Conservation (phyloP, 2,329 filamentous ascomycete species). For the Sporothrix phasma region DNA sequence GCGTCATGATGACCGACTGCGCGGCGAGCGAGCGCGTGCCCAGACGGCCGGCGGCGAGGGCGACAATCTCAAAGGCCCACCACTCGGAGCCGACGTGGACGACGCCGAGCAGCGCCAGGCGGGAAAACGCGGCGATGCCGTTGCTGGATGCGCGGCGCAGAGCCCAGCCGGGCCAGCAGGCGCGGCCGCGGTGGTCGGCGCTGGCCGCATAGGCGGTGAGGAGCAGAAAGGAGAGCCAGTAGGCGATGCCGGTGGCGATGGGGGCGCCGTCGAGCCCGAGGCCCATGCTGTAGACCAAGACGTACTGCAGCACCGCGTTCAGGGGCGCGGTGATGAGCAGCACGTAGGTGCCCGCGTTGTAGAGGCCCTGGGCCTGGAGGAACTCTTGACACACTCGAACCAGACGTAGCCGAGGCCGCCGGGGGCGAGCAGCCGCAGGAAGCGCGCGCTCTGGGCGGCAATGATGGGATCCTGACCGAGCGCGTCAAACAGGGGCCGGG, state of each 20-base stretch:
- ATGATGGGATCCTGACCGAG: constrained; percentile 73
- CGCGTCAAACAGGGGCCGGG: constrained; percentile 63
- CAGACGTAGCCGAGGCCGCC: constrained; percentile 80
- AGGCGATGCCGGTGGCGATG: constrained; percentile 71
- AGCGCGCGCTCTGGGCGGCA: constrained; percentile 61
- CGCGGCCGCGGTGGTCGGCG: constrained; percentile 47
- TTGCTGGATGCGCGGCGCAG: constrained; percentile 53
- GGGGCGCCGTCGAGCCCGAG: constrained; percentile 71
- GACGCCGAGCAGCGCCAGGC: constrained; percentile 64
- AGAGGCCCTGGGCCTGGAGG: constrained; percentile 83
- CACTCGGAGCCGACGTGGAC: constrained; percentile 83
- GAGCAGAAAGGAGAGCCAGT: constrained; percentile 74
- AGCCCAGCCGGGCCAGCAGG: constrained; percentile 70
- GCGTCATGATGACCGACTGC: constrained; percentile 83
- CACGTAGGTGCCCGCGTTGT: constrained; percentile 72
- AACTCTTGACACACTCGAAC: constrained; percentile 79
- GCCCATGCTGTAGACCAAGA: constrained; percentile 63
- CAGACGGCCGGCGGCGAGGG: constrained; percentile 67
- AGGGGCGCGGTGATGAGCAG: constrained; percentile 73
- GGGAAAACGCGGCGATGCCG: constrained; percentile 54
- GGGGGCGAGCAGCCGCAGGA: constrained; percentile 64
- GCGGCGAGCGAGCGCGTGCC: constrained; percentile 72
- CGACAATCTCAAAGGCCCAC: constrained; percentile 92
- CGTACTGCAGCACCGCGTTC: constrained; percentile 69
- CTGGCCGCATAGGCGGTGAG: constrained; percentile 65